These are phyloP conservation scores for Strobilomyces dryophilus DNA, from an alignment of 768 basidiomycete species.

Conservation along the genomic window DNA sequence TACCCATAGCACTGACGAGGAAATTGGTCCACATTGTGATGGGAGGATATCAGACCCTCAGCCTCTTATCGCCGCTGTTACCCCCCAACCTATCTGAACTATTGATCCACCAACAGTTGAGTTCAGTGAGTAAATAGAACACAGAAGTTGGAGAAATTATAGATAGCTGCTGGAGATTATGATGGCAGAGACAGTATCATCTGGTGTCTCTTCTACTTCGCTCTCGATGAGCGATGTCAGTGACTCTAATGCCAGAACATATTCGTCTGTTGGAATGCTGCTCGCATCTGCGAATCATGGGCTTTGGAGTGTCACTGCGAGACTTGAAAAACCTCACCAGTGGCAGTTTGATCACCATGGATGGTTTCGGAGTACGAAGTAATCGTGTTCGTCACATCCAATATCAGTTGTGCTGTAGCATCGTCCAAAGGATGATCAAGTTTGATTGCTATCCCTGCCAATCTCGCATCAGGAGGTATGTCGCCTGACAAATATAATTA, in stretches of 20 bases:
- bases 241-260: conserved; percentile 1
- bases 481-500: neutral
- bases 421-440: conserved; percentile 10
- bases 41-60: too few relatives aligned
- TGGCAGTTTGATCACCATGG: neutral
- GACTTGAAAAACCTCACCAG: conserved; percentile 1
- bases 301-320: neutral
- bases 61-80: conserved; percentile 9
- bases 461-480: neutral
- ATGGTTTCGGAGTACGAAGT: neutral
- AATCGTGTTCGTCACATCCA: conserved; percentile 1
- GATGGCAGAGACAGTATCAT: too few relatives aligned
- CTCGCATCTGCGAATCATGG: neutral
- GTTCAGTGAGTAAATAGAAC: neutral
- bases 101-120: conserved; percentile 1
- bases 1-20: too few relatives aligned
- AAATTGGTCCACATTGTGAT: too few relatives aligned
- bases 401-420: neutral
- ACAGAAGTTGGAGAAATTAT: neutral
- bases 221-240: neutral
- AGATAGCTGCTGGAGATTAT: neutral
- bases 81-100: neutral
- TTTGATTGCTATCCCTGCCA: conserved; percentile 4
- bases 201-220: neutral
- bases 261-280: neutral